Evolutionary conservation across 2,329 filamentous ascomycete species (phyloP), one percentile per base, ranked within the genome.

Genomic region (Dothistroma pini): DNA sequence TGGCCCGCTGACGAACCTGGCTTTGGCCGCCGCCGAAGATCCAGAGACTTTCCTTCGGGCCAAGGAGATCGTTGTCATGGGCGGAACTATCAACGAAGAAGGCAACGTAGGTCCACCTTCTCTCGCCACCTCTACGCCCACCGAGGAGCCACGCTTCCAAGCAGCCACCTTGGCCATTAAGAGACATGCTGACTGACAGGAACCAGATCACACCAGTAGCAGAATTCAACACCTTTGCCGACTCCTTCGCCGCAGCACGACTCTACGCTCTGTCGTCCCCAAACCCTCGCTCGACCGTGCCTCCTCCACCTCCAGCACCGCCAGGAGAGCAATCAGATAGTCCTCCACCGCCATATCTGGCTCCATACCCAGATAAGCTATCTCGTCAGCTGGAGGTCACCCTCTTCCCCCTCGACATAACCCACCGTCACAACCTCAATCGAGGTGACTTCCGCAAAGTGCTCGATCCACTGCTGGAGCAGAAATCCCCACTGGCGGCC

Each of bases 191-290:
- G 50, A 66, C 63, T 38, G 4, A 50, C 19, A 58, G 65, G n/a
- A 65, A 77, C 63, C 75, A 82, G 79, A 83, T 87, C 66, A 88
- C 84, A 0, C 93, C 95, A 1, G 85, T 89, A 12, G 91, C 90
- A 64, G 95, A 99, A 75, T 99, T 99, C 84, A 99, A 99, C 80
- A 89, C 89, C 60, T 96, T 91, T 72, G 93, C 95, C 60, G 96
- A 99, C 65, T 75, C 76, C 53, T 70, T 80, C 56, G 80, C 80
- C 32, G 76, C 78, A 8, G 80, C 80, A 1, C 74, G 79, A 49
- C 70, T 82, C 35, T 81, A 80, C 59, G 79, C 80, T 1, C 72
- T 82, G 12, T 80, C 79, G n/a, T 78, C 76, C 11, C 77, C 74
- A 2, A 86, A 79, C 35, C 95, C 95, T 0, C 77, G 82, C 12